Evolutionary conservation across 2,329 filamentous ascomycete genomes (phyloP), one percentile per base, ranked within the genome.

Genomic region (Neofusicoccum cordaticola): DNA sequence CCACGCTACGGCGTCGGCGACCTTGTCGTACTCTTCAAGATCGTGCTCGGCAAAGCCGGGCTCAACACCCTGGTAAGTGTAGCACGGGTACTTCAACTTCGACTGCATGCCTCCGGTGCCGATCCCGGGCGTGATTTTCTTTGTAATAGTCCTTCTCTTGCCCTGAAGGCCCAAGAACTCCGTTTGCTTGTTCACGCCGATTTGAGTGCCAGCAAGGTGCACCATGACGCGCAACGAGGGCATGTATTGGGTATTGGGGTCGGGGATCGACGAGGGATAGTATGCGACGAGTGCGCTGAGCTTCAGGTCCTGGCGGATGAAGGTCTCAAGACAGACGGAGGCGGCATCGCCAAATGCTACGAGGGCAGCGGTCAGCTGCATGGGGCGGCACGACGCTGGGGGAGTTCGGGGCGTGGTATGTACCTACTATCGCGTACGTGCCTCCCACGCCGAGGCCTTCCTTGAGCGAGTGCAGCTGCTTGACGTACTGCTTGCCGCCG

Each of bases 41-140:
- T 91, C 86, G 19, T 84, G 82, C 75, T 93, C 90, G 0, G 90
- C 90, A 67, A 93, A 93, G 0, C 90, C 90, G 0, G 86, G 78
- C 58, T 86, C 78, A 0, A 77, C 85, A 66, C 82, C 79, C 11
- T 82, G 80, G 68, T 89, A 89, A 0, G 81, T 81, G 70, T 83
- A 87, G 3, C 81, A 76, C 47, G 77, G 77, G 65, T 81, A 79
- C 53, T 75, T 73, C n/a, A 81, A 74, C 63, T 78, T 77, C 13
- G 37, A 11, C 37, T 75, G 74, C 41, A 79, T 71, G 3, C 84
- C 72, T 39, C 81, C 84, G 9, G 80, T 79, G 9, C 84, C 84
- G 2, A 83, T 79, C 0, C 84, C 84, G 0, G 80, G 76, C 3
- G 82, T 81, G 62, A 86, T 77, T 27, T 77, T 78, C 66, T 84